Evolutionary conservation across 2,329 filamentous ascomycete species (phyloP).

Genomic region (Talaromyces pinophilus): DNA sequence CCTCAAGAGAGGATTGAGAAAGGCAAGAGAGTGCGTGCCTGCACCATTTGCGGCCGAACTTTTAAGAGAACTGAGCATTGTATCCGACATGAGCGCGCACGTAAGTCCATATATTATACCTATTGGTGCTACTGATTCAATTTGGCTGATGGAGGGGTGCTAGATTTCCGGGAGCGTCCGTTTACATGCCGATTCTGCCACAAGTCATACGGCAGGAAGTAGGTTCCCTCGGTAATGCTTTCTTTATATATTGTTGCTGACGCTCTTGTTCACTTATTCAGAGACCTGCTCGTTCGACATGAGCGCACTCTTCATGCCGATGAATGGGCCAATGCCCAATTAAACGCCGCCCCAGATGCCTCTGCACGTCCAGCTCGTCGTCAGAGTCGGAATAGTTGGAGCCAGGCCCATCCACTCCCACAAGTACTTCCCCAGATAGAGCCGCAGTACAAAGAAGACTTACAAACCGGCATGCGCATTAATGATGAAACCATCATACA

Average conservation of each 20-base stretch:
- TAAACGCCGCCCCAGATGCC: slow-evolving; percentile 12
- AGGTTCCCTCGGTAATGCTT: slow-evolving; percentile 22
- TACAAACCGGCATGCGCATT: slow-evolving; percentile 12
- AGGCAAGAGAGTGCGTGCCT: slow-evolving; percentile 27
- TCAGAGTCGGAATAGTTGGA: slow-evolving; percentile 22
- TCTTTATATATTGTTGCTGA: not conserved
- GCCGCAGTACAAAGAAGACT: slow-evolving; percentile 17
- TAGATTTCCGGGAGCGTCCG: slow-evolving; percentile 37
- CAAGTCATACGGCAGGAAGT: slow-evolving; percentile 38
- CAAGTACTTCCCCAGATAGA: slow-evolving; percentile 11
- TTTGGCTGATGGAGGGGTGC: slow-evolving; percentile 3
- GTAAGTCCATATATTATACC: slow-evolving; percentile 24
- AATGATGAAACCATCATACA: slow-evolving; percentile 23
- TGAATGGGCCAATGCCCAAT: slow-evolving; percentile 28
- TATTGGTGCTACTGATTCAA: not conserved
- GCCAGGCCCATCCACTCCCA: not conserved
- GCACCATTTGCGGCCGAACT: slow-evolving; percentile 33
- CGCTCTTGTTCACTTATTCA: slow-evolving; percentile 22
- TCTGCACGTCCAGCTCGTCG: slow-evolving; percentile 21
- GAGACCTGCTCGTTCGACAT: slow-evolving; percentile 40
- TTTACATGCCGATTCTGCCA: slow-evolving; percentile 38
- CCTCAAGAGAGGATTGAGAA: slow-evolving; percentile 24
- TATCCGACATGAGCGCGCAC: slow-evolving; percentile 38
- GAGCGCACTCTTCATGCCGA: slow-evolving; percentile 37
- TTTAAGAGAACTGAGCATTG: slow-evolving; percentile 42